Percentiles rank a stretch among this genome's conserved stretches.
These are phyloP conservation scores for Pochonia chlamydosporia DNA, from an alignment of 2,329 filamentous ascomycete genomes.

Conservation along the genomic window DNA sequence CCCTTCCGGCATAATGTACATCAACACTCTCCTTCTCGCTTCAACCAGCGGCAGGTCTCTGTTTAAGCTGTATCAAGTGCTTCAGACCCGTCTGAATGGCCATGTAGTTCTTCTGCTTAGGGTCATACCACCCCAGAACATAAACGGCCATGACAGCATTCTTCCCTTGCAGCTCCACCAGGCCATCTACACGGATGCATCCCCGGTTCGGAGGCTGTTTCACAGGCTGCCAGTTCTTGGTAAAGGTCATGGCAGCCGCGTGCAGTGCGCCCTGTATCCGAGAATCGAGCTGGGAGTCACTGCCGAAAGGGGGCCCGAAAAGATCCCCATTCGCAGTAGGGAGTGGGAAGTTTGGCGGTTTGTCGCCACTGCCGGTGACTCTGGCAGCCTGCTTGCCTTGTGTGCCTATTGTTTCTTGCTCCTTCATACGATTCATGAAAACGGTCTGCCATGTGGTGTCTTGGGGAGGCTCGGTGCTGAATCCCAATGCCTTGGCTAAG, in stretches of 20 bases:
- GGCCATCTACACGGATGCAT: constrained; percentile 45
- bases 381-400: constrained; percentile 17
- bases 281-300: constrained; percentile 26
- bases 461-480: constrained; percentile 20
- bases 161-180: constrained; percentile 46
- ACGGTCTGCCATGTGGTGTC: constrained; percentile 27
- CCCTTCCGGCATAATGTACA: neutral
- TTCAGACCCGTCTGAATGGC: constrained; percentile 36
- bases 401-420: constrained; percentile 16
- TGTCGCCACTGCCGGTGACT: constrained; percentile 18
- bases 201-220: constrained; percentile 41
- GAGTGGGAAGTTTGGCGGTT: constrained; percentile 16
- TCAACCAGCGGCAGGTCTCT: constrained; percentile 26
- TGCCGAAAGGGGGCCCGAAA: constrained; percentile 19
- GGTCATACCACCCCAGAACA: constrained; percentile 49
- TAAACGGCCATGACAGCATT: constrained; percentile 43
- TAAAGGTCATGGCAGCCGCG: constrained; percentile 29
- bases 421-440: constrained; percentile 21
- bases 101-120: constrained; percentile 42
- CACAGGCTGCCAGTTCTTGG: constrained; percentile 40
- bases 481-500: constrained; percentile 40
- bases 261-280: constrained; percentile 25
- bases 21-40: neutral
- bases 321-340: constrained; percentile 19
- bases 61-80: constrained; percentile 36